Evolutionary conservation across 805 yeast genomes (phyloP).

Genomic region (Kluyveromyces lactis): DNA sequence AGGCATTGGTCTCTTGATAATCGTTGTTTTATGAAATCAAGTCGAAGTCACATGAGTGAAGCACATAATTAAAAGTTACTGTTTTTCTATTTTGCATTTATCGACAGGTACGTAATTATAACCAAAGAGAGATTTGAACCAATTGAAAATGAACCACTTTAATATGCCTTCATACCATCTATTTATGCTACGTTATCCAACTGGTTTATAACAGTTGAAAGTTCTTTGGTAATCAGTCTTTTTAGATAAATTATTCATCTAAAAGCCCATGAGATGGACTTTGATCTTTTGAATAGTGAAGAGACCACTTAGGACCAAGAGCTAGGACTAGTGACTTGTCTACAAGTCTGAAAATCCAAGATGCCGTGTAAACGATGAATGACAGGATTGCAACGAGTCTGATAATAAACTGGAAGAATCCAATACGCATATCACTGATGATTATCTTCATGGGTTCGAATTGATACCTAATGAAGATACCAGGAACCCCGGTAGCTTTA

Average conservation of each 20-base stretch:
- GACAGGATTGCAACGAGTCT: constrained; percentile 76
- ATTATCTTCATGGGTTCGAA: constrained; percentile 78
- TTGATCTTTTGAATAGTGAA: constrained; percentile 24
- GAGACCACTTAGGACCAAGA: constrained; percentile 50
- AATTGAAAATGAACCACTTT: no score
- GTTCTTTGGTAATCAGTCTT: no score
- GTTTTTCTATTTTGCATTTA: no score
- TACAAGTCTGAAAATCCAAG: constrained; percentile 51
- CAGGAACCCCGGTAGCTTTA: constrained; percentile 43
- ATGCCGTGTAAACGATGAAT: constrained; percentile 63
- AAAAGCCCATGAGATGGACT: constrained; percentile 21
- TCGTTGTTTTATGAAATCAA: no score
- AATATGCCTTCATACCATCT: no score
- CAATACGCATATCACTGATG: constrained; percentile 61
- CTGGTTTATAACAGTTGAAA: no score
- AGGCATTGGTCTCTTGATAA: no score
- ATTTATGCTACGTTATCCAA: no score
- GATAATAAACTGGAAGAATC: constrained; percentile 70
- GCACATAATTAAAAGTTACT: no score
- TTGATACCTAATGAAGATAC: constrained; percentile 74
- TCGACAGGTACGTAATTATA: no score
- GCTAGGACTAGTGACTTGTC: constrained; percentile 45
- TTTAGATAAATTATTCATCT: constrained; percentile 10
- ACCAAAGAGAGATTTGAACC: no score
- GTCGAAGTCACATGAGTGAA: no score